A percentile compares a stretch with the other conserved stretches of the same genome.
Evolutionary conservation across 192 early-diverging fungal genomes (phyloP).

Genomic region (Umbelopsis sp.): DNA sequence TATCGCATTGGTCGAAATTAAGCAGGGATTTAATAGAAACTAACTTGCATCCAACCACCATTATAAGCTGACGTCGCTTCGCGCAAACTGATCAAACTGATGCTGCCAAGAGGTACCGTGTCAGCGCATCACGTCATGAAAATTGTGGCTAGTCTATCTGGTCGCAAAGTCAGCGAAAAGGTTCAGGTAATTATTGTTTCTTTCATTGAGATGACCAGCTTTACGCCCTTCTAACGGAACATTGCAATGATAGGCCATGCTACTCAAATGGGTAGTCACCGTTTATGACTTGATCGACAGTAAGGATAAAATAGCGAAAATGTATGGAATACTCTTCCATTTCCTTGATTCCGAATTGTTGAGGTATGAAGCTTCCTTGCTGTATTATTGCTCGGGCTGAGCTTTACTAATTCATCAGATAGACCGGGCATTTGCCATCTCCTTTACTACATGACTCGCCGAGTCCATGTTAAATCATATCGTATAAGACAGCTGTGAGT

Average conservation of each 20-base stretch:
- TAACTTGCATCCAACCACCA: too few species aligned
- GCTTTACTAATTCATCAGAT: background rate
- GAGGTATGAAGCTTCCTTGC: background rate
- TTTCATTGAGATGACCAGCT: background rate
- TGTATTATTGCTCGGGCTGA: background rate
- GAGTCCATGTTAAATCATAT: constrained; percentile 53
- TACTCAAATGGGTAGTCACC: constrained; percentile 52
- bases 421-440: constrained; percentile 52
- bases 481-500: constrained; percentile 54
- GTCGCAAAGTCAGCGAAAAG: background rate
- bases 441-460: constrained; percentile 51
- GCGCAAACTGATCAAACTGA: constrained; percentile 10
- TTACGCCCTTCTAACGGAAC: background rate
- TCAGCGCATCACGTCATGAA: constrained; percentile 4
- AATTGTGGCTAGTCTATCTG: constrained; percentile 6
- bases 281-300: constrained; percentile 53
- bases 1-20: background rate
- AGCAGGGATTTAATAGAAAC: background rate
- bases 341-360: constrained; percentile 23
- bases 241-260: constrained; percentile 28
- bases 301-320: constrained; percentile 39
- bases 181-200: background rate
- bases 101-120: constrained; percentile 7
- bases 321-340: constrained; percentile 59
- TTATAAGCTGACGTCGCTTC: background rate